phyloP scores from a whole-genome alignment of 2,329 filamentous ascomycete genomes.

The Phialocephala sp. region DNA sequence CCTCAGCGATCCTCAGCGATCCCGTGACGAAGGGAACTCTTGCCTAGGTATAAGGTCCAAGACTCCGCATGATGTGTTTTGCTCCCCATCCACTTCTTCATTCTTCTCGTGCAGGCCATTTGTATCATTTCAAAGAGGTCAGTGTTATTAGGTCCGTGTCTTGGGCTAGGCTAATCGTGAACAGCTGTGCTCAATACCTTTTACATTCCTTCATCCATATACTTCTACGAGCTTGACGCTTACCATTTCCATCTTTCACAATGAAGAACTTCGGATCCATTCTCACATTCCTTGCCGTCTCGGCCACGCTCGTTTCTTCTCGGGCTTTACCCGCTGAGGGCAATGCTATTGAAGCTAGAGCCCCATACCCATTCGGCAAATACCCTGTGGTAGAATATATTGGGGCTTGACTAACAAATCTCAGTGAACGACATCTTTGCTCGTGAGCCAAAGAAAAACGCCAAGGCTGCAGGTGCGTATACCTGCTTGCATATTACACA shows the following conservation, averaged over 20 bases:
- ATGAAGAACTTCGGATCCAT: constrained; percentile 50
- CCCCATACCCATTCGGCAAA: constrained; percentile 31
- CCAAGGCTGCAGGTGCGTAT: constrained; percentile 24
- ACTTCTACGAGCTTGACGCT: constrained; percentile 37
- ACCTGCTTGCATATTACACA: background rate
- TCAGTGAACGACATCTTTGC: constrained; percentile 30
- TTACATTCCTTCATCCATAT: constrained; percentile 33
- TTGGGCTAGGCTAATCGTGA: constrained; percentile 26
- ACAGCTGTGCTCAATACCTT: constrained; percentile 39
- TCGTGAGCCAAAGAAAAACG: constrained; percentile 32
- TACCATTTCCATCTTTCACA: constrained; percentile 38
- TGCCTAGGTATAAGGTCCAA: constrained; percentile 31
- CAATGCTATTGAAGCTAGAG: constrained; percentile 31
- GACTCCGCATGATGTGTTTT: constrained; percentile 21
- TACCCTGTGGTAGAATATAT: background rate
- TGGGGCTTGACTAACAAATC: constrained; percentile 6
- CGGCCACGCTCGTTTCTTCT: constrained; percentile 44
- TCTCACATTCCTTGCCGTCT: constrained; percentile 46
- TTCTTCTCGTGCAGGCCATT: constrained; percentile 37
- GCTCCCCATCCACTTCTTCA: constrained; percentile 30
- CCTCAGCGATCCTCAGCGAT: constrained; percentile 20
- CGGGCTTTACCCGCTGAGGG: constrained; percentile 34
- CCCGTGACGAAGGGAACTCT: constrained; percentile 18
- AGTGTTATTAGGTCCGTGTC: constrained; percentile 10
- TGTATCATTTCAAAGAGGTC: constrained; percentile 38